phyloP scores from a whole-genome alignment of 2,329 filamentous ascomycete species.

The Pseudocercospora pini-densiflorae region DNA sequence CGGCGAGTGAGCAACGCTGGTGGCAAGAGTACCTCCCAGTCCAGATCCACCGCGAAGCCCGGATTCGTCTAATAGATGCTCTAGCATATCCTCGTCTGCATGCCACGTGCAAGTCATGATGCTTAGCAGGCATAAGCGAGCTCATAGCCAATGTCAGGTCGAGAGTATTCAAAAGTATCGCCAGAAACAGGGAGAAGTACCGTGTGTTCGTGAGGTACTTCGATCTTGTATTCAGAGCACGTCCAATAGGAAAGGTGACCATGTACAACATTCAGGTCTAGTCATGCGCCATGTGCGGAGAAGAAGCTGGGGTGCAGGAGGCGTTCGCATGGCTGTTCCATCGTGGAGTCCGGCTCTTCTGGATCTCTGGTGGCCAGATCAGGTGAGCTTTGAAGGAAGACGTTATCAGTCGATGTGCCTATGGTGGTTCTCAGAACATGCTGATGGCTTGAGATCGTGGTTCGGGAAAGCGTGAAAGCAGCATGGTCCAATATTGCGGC shows the following conservation, averaged over 20 bases:
- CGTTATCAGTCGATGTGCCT: neutral
- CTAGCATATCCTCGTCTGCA: neutral
- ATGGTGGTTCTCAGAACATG: too few relatives aligned
- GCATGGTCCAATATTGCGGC: neutral
- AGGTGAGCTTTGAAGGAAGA: neutral
- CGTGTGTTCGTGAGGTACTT: neutral
- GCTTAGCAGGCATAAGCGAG: constrained; percentile 4
- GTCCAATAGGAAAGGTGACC: neutral
- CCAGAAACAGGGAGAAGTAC: neutral
- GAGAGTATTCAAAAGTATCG: neutral
- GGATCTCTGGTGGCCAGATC: neutral
- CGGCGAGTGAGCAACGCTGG: neutral
- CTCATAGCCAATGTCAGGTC: neutral
- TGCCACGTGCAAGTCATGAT: neutral
- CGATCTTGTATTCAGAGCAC: neutral
- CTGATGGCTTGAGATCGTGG: neutral
- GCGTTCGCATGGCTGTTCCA: constrained; percentile 1
- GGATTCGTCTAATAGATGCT: neutral
- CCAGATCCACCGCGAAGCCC: neutral
- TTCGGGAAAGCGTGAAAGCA: neutral
- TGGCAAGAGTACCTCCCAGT: neutral
- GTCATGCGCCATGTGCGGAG: constrained; percentile 1
- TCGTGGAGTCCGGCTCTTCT: neutral
- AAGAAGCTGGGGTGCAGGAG: constrained; percentile 6
- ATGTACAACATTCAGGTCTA: neutral